Evolutionary conservation across 345 rosid species (phyloP).

Genomic region (Melastoma malabathricum): DNA sequence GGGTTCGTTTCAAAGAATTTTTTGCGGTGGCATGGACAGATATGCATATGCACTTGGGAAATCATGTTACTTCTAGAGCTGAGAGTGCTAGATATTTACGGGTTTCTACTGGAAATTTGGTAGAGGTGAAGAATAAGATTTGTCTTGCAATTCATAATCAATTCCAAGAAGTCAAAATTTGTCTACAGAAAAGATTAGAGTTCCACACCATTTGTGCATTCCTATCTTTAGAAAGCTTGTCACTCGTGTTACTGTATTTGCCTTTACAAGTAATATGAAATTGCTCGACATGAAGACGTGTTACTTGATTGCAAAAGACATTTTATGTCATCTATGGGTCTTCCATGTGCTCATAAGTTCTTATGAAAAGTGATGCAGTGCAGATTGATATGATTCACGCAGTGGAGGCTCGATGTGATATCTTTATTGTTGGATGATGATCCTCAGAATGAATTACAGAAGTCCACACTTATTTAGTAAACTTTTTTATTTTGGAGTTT

Average conservation of each 20-base stretch:
- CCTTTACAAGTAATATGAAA: neutral
- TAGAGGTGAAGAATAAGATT: neutral
- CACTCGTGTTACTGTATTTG: neutral
- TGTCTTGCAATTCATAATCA: neutral
- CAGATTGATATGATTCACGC: neutral
- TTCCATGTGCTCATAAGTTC: neutral
- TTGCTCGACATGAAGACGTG: neutral
- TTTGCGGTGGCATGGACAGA: neutral
- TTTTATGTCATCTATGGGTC: neutral
- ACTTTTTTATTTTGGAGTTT: too few relatives aligned
- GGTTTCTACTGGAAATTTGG: neutral
- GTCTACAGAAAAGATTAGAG: neutral
- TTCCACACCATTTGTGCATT: neutral
- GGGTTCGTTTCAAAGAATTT: slow-evolving; percentile 1
- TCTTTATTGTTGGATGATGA: neutral
- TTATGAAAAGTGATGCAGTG: neutral
- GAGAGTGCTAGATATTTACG: neutral
- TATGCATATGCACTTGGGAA: neutral
- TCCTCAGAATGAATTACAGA: neutral
- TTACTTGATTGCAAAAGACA: neutral
- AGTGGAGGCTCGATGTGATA: neutral
- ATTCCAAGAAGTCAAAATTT: slow-evolving; percentile 1
- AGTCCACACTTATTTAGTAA: too few relatives aligned
- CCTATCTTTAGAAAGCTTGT: neutral
- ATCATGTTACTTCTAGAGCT: neutral